Base-by-base conservation (phyloP, 352 stramenopile genomes). In the Pythium graminicola region DNA sequence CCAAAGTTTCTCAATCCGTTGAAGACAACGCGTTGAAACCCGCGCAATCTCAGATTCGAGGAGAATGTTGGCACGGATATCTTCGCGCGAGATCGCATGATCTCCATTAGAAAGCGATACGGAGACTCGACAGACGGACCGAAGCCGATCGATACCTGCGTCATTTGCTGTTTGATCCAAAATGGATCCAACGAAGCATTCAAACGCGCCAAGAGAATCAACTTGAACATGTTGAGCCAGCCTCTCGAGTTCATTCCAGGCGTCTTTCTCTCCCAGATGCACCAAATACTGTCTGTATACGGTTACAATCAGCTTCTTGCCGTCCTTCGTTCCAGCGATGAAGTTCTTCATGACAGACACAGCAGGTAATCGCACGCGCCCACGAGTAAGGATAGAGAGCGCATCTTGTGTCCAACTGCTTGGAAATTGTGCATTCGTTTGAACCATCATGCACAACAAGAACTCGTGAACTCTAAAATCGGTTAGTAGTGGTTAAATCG, bases 331-430 rank as follows among this genome's bases (percentile, higher is more conserved):
- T 11, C 41, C 56, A 9, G 24, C 33, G 17, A 26, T 33, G n/a
- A 64, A 59, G 6, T 11, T 31, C 22, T 50, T 46, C 28, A 64
- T 28, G 4, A 57, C 22, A 4, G 45, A 11, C 9, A 31, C 11
- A 17, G 46, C 10, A 4, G 31, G 27, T 17, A 62, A 17, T 19
- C 16, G 31, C 8, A 28, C 16, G 19, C 31, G 10, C 24, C 39
- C 26, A 38, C 16, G 42, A n/a, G 47, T 9, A 9, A 62, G 22
- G 9, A 62, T 14, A n/a, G 10, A n/a, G 19, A 32, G 28, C 2
- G 47, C 23, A 11, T 64, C 56, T 44, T 55, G 47, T 10, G 45
- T 46, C 56, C 56, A 64, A 28, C 56, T 64, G 27, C 17, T 42
- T 6, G 56, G 56, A 32, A 59, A 58, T 7, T 39, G 14, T 6